phyloP scores from a whole-genome alignment of 495 filamentous ascomycete genomes.

The Terfezia claveryi region DNA sequence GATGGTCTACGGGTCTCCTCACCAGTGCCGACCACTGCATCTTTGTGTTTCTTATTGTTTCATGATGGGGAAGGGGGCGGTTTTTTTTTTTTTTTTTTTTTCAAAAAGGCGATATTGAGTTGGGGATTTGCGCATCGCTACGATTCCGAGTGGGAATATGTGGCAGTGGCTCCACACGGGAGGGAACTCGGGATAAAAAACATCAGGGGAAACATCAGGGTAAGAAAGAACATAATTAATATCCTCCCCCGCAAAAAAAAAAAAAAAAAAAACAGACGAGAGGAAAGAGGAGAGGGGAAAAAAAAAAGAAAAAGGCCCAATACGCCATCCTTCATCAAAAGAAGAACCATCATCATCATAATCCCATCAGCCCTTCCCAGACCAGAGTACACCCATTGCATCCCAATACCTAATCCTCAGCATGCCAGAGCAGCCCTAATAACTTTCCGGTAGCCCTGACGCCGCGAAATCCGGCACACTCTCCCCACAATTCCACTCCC shows the following conservation, averaged over 20 bases:
- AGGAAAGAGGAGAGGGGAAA: neutral
- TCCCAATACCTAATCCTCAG: neutral
- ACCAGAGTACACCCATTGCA: neutral
- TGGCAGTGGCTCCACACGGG: too few species aligned
- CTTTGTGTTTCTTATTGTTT: too few species aligned
- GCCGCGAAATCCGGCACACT: constrained; percentile 46
- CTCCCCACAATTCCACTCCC: constrained; percentile 50
- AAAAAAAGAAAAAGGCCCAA: neutral
- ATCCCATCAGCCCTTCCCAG: neutral
- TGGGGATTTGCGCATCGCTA: too few species aligned
- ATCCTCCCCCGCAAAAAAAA: neutral
- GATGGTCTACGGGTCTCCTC: too few species aligned
- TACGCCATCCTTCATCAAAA: neutral
- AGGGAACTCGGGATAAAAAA: too few species aligned
- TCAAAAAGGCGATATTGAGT: too few species aligned
- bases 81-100: too few species aligned
- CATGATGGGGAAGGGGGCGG: too few species aligned
- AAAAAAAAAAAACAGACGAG: neutral
- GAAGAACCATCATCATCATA: neutral
- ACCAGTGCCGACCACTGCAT: too few species aligned
- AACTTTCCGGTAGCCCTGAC: constrained; percentile 41
- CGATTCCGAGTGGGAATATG: too few species aligned
- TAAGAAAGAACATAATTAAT: neutral
- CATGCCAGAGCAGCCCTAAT: constrained; percentile 23
- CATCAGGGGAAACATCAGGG: too few species aligned